A percentile compares a stretch with the other conserved stretches of the same genome.
These are phyloP conservation scores for Perkinsela sp. DNA, from an alignment of 208 protist species.

Conservation along the genomic window DNA sequence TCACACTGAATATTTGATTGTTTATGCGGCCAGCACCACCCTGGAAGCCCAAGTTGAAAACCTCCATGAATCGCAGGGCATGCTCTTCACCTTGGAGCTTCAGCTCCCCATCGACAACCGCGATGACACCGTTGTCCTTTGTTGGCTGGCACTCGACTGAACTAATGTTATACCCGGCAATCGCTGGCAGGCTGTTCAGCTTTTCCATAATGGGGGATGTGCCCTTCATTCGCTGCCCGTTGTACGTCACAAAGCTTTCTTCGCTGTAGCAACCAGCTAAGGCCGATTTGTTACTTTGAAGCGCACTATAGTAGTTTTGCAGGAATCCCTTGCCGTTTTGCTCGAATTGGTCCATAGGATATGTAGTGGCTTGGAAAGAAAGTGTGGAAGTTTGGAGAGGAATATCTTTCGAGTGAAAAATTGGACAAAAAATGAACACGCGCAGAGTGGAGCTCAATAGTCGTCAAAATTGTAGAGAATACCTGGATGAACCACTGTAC, in stretches of 20 bases:
- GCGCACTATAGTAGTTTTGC: background rate
- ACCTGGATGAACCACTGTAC: too few relatives aligned
- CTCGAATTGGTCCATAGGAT: background rate
- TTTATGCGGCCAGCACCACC: background rate
- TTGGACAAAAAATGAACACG: too few relatives aligned
- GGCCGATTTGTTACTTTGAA: background rate
- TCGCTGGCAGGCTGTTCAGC: background rate
- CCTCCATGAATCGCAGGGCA: background rate
- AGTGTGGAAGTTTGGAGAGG: too few relatives aligned
- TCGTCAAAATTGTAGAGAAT: too few relatives aligned
- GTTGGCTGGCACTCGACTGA: background rate
- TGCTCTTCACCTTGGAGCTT: background rate
- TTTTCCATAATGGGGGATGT: background rate
- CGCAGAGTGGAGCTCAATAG: too few relatives aligned
- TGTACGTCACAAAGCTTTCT: background rate
- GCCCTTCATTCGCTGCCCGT: background rate
- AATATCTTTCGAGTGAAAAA: too few relatives aligned
- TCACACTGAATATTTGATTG: background rate
- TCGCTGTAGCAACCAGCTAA: background rate
- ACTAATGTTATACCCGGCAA: background rate
- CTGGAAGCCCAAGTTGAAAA: background rate
- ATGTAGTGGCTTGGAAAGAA: too few relatives aligned
- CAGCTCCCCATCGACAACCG: background rate
- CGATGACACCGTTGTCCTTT: background rate
- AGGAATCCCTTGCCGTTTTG: background rate